Percentiles rank a stretch among this genome's conserved stretches.
phyloP scores from a whole-genome alignment of 2,329 filamentous ascomycete species.

The Thelonectria discophora region DNA sequence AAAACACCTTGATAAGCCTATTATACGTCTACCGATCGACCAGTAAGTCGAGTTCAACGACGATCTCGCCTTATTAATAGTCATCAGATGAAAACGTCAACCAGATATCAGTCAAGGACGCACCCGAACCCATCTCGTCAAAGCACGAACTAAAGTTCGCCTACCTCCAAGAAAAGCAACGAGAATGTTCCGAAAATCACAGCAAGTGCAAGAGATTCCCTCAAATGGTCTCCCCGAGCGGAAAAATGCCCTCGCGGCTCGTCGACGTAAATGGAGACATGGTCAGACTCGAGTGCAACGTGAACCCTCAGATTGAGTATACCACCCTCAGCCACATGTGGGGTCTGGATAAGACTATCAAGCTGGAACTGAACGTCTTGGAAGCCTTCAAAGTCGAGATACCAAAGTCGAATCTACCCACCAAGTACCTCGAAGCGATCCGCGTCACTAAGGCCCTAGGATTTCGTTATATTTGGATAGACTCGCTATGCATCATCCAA shows the following conservation, averaged over 20 bases:
- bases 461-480: conserved; percentile 13
- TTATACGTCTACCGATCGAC: conserved; percentile 22
- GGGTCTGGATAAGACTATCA: conserved; percentile 13
- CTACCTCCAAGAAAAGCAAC: conserved; percentile 5
- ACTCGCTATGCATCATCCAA: background rate
- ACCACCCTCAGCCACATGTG: conserved; percentile 26
- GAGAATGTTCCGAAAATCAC: conserved; percentile 8
- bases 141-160: conserved; percentile 9
- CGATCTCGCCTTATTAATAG: background rate
- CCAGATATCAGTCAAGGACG: background rate
- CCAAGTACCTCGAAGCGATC: conserved; percentile 16
- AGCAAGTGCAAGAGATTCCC: conserved; percentile 15
- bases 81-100: too few relatives aligned
- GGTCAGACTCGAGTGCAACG: conserved; percentile 15
- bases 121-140: conserved; percentile 14
- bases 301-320: conserved; percentile 1
- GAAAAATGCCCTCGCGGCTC: conserved; percentile 13
- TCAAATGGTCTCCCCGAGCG: conserved; percentile 10
- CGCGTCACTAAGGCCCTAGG: conserved; percentile 12
- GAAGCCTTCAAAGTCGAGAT: conserved; percentile 12
- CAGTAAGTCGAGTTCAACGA: conserved; percentile 7
- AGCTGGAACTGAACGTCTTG: conserved; percentile 12
- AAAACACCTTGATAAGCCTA: too few relatives aligned
- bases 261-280: conserved; percentile 11
- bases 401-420: background rate